A percentile compares a stretch with the other conserved stretches of the same genome.
phyloP scores from a whole-genome alignment of 345 rosid species.

The Psidium friedrichsthalianum region DNA sequence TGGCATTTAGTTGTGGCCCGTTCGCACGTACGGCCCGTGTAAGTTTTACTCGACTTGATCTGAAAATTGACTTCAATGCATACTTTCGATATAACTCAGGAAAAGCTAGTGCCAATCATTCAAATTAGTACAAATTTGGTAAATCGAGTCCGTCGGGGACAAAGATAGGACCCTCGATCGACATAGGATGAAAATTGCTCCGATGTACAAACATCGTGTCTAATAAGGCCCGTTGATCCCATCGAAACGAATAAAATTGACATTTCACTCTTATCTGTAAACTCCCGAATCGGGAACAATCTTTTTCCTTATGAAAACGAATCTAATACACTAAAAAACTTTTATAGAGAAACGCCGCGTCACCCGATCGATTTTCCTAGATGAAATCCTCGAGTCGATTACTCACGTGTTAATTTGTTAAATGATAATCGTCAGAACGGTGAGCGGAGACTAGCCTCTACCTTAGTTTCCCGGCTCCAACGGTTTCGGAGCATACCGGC shows the following conservation, averaged over 20 bases:
- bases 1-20: neutral
- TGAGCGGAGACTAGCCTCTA: too few species aligned
- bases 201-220: neutral
- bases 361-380: neutral
- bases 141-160: neutral
- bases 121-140: neutral
- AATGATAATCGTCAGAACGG: too few species aligned
- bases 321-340: neutral
- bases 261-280: neutral
- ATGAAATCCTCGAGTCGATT: neutral
- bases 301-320: neutral
- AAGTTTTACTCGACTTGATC: neutral
- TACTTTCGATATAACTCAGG: neutral
- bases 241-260: neutral
- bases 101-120: neutral
- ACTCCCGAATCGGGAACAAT: accelerated
- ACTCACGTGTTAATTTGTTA: neutral
- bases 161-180: neutral
- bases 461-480: too few species aligned
- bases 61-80: neutral
- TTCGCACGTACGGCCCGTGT: neutral
- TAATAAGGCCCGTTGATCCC: neutral
- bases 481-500: neutral
- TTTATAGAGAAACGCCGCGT: neutral
- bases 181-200: neutral